A percentile compares a stretch with the other conserved stretches of the same genome.
Evolutionary conservation across 2,329 filamentous ascomycete species (phyloP).

Genomic region (Aspergillus proliferans): DNA sequence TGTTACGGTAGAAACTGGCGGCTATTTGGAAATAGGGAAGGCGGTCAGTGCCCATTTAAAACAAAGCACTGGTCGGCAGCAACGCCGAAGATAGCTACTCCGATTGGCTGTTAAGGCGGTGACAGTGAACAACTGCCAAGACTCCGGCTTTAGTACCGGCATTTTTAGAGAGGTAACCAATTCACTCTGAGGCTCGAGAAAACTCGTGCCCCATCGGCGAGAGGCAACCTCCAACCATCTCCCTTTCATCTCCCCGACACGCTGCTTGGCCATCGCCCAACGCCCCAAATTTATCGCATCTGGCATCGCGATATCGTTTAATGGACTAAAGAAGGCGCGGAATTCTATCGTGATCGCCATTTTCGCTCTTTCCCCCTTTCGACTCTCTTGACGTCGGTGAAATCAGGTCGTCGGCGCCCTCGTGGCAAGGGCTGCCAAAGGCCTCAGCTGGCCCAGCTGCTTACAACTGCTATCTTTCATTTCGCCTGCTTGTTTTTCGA

Average conservation of each 20-base stretch:
- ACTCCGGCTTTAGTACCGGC: constrained; percentile 3
- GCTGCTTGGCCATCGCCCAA: constrained; percentile 25
- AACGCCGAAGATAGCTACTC: not conserved
- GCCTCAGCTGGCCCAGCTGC: constrained; percentile 38
- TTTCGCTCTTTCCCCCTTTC: constrained; percentile 22
- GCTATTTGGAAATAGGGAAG: constrained; percentile 7
- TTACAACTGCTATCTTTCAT: constrained; percentile 28
- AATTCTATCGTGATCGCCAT: constrained; percentile 18
- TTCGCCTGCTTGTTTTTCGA: constrained; percentile 12
- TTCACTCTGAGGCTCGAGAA: constrained; percentile 28
- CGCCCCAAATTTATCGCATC: constrained; percentile 35
- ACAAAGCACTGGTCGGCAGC: not conserved
- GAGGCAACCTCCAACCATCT: constrained; percentile 37
- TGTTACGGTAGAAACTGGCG: not conserved
- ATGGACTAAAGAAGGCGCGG: constrained; percentile 19
- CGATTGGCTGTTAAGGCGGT: constrained; percentile 4
- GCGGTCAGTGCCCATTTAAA: constrained; percentile 20
- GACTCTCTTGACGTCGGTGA: constrained; percentile 31
- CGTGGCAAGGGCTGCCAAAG: constrained; percentile 44
- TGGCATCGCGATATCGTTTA: constrained; percentile 36
- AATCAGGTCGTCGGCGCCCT: constrained; percentile 40
- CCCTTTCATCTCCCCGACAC: constrained; percentile 36
- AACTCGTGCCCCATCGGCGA: constrained; percentile 35
- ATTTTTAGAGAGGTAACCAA: constrained; percentile 19
- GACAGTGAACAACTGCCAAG: constrained; percentile 1